These are phyloP conservation scores for Fusarium austroafricanum DNA, from an alignment of 2,329 filamentous ascomycete species.

Conservation along the genomic window DNA sequence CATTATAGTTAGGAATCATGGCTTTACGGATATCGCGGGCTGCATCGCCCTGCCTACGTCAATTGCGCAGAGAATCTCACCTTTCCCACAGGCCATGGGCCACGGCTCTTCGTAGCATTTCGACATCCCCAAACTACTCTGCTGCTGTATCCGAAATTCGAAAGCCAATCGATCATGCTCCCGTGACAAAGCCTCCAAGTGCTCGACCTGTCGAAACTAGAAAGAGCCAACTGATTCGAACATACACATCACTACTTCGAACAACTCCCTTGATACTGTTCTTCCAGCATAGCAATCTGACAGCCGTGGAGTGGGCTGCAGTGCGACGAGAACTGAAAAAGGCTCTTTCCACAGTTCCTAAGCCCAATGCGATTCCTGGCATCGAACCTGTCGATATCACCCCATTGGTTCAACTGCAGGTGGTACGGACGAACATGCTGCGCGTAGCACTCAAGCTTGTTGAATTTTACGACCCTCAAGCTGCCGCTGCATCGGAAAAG, in stretches of 20 bases:
- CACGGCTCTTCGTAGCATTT: conserved; percentile 42
- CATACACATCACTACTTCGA: conserved; percentile 88
- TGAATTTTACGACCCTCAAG: conserved; percentile 78
- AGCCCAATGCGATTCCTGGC: conserved; percentile 42
- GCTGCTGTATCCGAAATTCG: conserved; percentile 43
- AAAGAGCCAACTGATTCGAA: conserved; percentile 87
- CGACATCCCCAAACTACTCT: conserved; percentile 44
- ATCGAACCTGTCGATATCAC: conserved; percentile 61
- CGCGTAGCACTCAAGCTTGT: conserved; percentile 84
- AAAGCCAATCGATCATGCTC: conserved; percentile 62
- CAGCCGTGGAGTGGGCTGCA: conserved; percentile 71
- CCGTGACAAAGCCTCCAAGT: conserved; percentile 84
- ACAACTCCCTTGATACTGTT: conserved; percentile 87
- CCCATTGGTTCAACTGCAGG: conserved; percentile 78
- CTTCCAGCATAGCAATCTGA: conserved; percentile 78
- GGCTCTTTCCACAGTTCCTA: conserved; percentile 57
- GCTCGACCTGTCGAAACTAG: conserved; percentile 87
- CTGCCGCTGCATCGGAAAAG: conserved; percentile 49
- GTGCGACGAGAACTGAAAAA: conserved; percentile 58
- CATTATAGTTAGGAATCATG: conserved; percentile 20
- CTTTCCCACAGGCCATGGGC: conserved; percentile 34
- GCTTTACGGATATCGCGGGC: conserved; percentile 41
- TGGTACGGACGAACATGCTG: conserved; percentile 91
- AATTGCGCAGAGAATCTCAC: conserved; percentile 37
- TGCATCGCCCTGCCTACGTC: conserved; percentile 42